Conservation (phyloP, 225 moss, liverwort and hornwort species). For the Anthoceros angustus region DNA sequence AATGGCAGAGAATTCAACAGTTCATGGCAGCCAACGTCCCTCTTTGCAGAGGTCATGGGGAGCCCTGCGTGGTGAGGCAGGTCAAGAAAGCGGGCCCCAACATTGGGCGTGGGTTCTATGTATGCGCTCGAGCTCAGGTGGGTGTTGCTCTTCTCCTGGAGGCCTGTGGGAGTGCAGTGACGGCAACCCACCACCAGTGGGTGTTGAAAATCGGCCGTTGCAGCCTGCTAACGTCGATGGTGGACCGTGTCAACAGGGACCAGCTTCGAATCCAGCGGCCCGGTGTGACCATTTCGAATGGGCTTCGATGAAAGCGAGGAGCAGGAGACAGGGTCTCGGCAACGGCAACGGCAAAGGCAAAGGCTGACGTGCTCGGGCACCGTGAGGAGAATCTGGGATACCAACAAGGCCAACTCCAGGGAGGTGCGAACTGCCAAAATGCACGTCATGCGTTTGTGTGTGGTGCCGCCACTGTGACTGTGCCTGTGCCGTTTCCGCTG, state of each 20-base stretch:
- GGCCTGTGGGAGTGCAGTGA: neutral
- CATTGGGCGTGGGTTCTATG: conserved; percentile 72
- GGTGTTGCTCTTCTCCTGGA: conserved; percentile 7
- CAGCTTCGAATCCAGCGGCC: conserved; percentile 75
- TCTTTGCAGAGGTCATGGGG: conserved; percentile 67
- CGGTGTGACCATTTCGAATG: conserved; percentile 81
- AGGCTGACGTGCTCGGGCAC: too few relatives aligned
- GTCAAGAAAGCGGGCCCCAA: conserved; percentile 73
- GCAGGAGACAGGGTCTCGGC: neutral
- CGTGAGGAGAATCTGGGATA: too few relatives aligned
- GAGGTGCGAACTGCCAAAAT: too few relatives aligned
- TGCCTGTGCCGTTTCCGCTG: too few relatives aligned
- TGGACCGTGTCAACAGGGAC: conserved; percentile 41
- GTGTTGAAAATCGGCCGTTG: neutral
- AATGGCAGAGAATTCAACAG: conserved; percentile 71
- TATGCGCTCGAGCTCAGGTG: conserved; percentile 85
- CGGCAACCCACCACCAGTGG: neutral
- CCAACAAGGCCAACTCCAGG: too few relatives aligned
- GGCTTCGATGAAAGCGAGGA: conserved; percentile 21
- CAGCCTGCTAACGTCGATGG: neutral
- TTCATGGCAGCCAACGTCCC: conserved; percentile 54
- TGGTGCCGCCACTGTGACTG: too few relatives aligned
- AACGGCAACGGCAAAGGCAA: neutral
- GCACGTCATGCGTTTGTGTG: too few relatives aligned
- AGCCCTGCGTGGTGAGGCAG: conserved; percentile 58